Evolutionary conservation across 208 protist genomes (phyloP).

Genomic region (Acanthamoeba sp.): DNA sequence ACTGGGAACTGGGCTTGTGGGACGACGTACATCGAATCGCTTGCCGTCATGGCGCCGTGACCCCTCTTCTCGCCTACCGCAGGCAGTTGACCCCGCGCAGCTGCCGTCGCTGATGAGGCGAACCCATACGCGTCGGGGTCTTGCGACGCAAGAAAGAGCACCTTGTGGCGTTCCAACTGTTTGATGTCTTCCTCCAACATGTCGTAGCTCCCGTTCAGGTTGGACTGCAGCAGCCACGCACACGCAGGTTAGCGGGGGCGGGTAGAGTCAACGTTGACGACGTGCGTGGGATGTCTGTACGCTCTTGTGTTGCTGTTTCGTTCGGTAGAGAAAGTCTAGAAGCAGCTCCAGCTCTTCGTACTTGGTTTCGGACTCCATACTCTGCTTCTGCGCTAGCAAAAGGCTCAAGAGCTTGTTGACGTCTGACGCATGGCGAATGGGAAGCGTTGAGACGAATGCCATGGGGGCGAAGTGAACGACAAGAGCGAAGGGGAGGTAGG

Average conservation of each 20-base stretch:
- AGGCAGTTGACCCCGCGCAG: background rate
- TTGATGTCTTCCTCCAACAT: conserved; percentile 58
- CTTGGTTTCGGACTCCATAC: conserved; percentile 39
- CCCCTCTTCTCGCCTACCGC: background rate
- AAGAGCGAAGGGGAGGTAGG: background rate
- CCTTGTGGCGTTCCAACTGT: conserved; percentile 5
- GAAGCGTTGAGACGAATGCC: background rate
- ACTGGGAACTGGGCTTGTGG: background rate
- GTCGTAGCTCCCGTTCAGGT: conserved; percentile 66
- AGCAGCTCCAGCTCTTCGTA: conserved; percentile 60
- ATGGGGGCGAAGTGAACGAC: too few relatives aligned
- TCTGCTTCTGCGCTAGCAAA: background rate
- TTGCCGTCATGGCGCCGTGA: background rate
- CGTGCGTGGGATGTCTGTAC: background rate
- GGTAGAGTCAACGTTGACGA: background rate
- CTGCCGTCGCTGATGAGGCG: background rate
- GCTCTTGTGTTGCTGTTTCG: conserved; percentile 46
- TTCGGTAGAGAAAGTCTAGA: conserved; percentile 50
- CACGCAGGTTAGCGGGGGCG: background rate
- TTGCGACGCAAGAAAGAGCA: background rate
- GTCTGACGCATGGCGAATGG: background rate
- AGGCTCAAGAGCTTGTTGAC: conserved; percentile 40
- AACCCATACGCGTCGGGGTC: background rate
- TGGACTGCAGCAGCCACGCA: background rate
- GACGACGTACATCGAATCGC: conserved; percentile 28